Evolutionary conservation across 495 filamentous ascomycete genomes (phyloP), one percentile per base, ranked within the genome.

Genomic region (Annulohypoxylon bovei): DNA sequence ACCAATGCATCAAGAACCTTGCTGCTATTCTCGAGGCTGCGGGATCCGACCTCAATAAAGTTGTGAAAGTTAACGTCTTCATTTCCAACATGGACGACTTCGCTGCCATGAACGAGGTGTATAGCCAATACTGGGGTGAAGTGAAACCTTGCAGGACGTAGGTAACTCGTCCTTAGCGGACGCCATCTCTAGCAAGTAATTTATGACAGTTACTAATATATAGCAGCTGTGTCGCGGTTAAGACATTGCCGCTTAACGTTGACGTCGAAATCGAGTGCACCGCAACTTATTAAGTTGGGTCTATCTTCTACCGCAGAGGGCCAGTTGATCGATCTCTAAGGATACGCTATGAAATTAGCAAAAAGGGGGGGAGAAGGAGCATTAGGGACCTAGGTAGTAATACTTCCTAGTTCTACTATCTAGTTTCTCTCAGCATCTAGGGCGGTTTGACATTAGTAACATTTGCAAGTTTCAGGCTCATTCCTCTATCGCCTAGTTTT

Each of bases 251-350:
- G n/a, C 90, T 92, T 80, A 88, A 88, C 52, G 90, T 91, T 53
- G 85, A 85, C 20, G 87, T 93, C 59, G 92, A 94, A 86, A 93
- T 94, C 76, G 92, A 94, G 83, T 90, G 88, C 76, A 86, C 70
- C n/a, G 76, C 76, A 33, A 75, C 69, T 78, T 76, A 74, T 20
- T 65, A 44, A 35, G 2, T 78, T 78, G 79, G 1, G 7, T 8
- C 1, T 39, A n/a, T 39, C 53, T 23, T 12, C 14, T 23, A 56
- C 53, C 18, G 18, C 7, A 25, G 8, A 3, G n/a, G 18, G 3
- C 4, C 11, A 20, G 20, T 39, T 6, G 20, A 39, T 14, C 22
- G 9, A 14, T 6, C n/a, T 35, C 30, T 35, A 1, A 27, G 14
- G 30, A 20, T 32, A 20, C 9, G 12, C 33, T n/a, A n/a, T n/a